Base-by-base conservation (phyloP, 139 green algal species). In the Volvox africanus region DNA sequence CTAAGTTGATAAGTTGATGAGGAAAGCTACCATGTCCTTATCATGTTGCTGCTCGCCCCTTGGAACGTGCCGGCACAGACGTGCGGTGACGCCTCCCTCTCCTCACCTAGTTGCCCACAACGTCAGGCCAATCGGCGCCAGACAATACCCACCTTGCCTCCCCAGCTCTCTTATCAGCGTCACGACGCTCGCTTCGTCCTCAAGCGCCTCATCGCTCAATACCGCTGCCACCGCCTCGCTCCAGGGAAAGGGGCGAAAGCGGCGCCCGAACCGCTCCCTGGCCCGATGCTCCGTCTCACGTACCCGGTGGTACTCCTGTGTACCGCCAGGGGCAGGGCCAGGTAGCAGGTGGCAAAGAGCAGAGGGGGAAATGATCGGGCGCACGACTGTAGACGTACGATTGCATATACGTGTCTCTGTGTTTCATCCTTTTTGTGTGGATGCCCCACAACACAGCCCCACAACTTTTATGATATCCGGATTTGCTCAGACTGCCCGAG, bases 111-210 rank as follows among this genome's bases (percentile, higher is more conserved):
- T 28, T 2, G 21, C 65, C 65, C 24, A 28, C 2, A 73, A 24
- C 65, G 6, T 73, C 65, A 73, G 21, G 21, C 21, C 65, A 6
- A 24, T 28, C 65, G 17, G 55, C 28, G 62, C 33, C 61, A 14
- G 32, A 32, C 82, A 9, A 0, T 20, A 33, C 84, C 76, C 36
- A 89, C 84, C 85, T 71, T 89, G 85, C 85, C 69, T 82, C 11
- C 85, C 85, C 44, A 89, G 85, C 85, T 89, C 85, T 37, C 44
- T 18, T 22, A 89, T 82, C 13, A 89, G 85, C 0, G 69, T 44
- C 68, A 89, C 85, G 6, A 67, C 44, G 6, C 20, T 61, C 12
- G 19, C 37, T 68, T 89, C 85, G 18, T 89, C 85, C 69, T 89
- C 85, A 36, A 89, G 19, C 37, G 71, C 85, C 85, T 89, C 85